Percentiles rank a stretch among this genome's conserved stretches.
phyloP scores from a whole-genome alignment of 495 filamentous ascomycete genomes.

The Xylaria telfairii region DNA sequence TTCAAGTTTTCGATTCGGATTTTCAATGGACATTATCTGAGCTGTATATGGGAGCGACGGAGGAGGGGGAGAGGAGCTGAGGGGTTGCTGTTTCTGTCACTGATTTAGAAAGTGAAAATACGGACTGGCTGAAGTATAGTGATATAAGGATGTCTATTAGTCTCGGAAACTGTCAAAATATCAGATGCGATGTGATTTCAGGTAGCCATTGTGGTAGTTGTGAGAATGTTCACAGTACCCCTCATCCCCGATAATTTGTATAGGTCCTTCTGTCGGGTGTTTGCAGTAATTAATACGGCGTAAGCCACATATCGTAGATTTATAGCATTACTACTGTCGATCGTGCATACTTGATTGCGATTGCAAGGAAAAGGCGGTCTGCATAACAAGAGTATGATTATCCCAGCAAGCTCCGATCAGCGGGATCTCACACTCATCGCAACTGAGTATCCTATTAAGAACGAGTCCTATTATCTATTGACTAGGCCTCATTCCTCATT shows the following conservation, averaged over 20 bases:
- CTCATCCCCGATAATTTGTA: neutral
- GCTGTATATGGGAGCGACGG: neutral
- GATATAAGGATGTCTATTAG: neutral
- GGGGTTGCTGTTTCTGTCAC: neutral
- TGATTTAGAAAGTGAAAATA: neutral
- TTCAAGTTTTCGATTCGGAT: neutral
- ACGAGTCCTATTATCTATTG: neutral
- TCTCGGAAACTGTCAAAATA: neutral
- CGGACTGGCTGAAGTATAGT: neutral
- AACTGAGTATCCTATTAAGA: neutral
- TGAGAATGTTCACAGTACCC: too few relatives aligned
- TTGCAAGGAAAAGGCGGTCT: neutral
- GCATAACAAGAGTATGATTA: neutral
- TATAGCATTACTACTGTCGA: neutral
- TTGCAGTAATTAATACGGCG: neutral
- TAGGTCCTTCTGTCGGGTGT: neutral
- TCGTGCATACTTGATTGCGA: neutral
- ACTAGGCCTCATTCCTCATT: neutral
- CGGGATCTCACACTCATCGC: neutral
- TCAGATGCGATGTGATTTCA: neutral
- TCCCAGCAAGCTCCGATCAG: neutral
- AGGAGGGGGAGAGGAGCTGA: neutral
- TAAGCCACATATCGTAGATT: too few relatives aligned
- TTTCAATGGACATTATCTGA: neutral
- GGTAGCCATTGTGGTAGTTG: neutral